Base-by-base conservation (phyloP, 805 yeast genomes). In the Nakazawaea ishiwadae region DNA sequence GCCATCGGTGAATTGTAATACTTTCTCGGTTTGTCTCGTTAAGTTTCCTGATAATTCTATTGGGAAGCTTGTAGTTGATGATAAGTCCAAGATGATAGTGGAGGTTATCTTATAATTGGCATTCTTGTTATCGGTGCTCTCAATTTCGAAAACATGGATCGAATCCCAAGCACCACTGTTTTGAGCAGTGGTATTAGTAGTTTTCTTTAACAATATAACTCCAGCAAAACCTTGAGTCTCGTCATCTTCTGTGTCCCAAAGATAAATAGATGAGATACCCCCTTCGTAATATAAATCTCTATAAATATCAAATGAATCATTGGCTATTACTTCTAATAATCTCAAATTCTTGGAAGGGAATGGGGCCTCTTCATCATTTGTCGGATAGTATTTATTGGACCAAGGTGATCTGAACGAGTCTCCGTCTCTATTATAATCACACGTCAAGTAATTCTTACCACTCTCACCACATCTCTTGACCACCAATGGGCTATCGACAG, bases 261-360 rank as follows among this genome's bases (percentile, higher is more conserved):
- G 67, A 58, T 93, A 91, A 14, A 84, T 95, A 43, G 90, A 79
- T 2, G 93, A 81, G 30, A 84, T 69, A 17, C 98, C 99, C 30
- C 97, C 97, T 60, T 90, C 98, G 59, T 89, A 91, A 66, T 91
- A 91, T 52, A 91, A 66, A 58, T 93, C 99, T 50, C 96, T 73
- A 65, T 93, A 91, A 28, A 91, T 75, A 54, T 89, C 97, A 58
- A 91, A 87, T 4, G 96, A 84, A 48, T 87, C 91, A 59, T 91
- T 93, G 46, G 95, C 90, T 49, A 79, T 71, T 19, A 75, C 59
- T 63, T 91, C 99, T 49, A 91, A 66, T 50, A 78, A 73, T 50
- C 98, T 71, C 48, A 93, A 68, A 18, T 63, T 62, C 2, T 63
- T 63, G 3, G 85, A 72, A 9, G 97, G 96, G 50, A 67, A 79